Evolutionary conservation across 2,329 filamentous ascomycete species (phyloP), one percentile per base, ranked within the genome.

Genomic region (Lithohypha guttulata): DNA sequence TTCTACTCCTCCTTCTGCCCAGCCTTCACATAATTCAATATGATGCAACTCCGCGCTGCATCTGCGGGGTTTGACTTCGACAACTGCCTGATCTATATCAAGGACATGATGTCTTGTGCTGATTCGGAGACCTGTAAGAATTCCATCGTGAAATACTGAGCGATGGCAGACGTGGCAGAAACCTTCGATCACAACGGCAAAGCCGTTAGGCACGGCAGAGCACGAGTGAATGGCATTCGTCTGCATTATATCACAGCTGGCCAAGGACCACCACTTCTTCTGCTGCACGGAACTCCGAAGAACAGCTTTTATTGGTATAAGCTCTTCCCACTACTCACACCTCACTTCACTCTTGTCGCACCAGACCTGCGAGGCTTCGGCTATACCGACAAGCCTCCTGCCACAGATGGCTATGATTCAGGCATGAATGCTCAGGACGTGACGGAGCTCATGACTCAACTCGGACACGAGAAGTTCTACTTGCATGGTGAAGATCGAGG

Each of bases 401-500:
- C 39, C 6, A 41, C 43, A 6, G 44, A 50, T 11, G 35, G 43
- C 2, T 52, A 55, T 35, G 49, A 42, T 4, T 35, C 54, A 1
- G 71, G 71, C 48, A 60, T 61, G 25, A 73, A 73, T 66, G 70
- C 69, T 0, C 49, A 53, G 2, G 70, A 73, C 50, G 63, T 61
- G 42, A 51, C 64, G 6, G 47, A 51, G 10, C 62, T 69, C 11
- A 73, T 73, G 70, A 48, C 59, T 11, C 29, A 50, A 1, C 55
- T 71, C 0, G 62, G 62, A 6, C 57, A 60, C 47, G 25, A 46
- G 0, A 43, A 53, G 0, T 73, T 69, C 51, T 68, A 57, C 46
- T 55, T 77, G 14, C 70, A 70, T 41, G 70, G 64, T 0, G 73
- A 77, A 48, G 73, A 77, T 51, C 66, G 73, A 26, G 73, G 73